These are phyloP conservation scores for Avena eriantha DNA, from an alignment of 176 grass and related monocot genomes.

Conservation along the genomic window DNA sequence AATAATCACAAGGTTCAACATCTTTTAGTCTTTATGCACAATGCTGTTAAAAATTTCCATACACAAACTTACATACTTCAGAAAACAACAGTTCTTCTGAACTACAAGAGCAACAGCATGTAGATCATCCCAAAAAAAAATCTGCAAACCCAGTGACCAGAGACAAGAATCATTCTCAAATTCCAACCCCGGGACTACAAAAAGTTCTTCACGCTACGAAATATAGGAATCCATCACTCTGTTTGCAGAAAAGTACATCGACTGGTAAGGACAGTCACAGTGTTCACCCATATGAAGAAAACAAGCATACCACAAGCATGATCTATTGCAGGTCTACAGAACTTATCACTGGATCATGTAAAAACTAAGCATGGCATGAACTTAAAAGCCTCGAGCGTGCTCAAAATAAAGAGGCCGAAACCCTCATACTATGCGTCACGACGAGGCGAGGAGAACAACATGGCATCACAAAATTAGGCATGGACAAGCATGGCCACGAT, in stretches of 20 bases:
- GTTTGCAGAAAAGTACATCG: not conserved
- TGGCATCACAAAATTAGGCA: constrained; percentile 14
- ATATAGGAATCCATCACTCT: not conserved
- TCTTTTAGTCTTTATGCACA: not conserved
- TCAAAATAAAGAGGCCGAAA: not conserved
- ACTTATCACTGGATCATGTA: not conserved
- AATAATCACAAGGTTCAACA: not conserved
- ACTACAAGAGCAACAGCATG: not conserved
- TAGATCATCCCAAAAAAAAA: not conserved
- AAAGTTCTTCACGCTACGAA: not conserved
- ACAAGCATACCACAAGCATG: not conserved
- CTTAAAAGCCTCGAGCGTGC: not conserved
- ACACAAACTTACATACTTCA: not conserved
- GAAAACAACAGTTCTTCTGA: constrained; percentile 3
- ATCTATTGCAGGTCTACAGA: not conserved
- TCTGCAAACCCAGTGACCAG: not conserved
- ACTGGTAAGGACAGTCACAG: not conserved
- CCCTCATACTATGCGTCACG: not conserved
- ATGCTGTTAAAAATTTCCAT: not conserved
- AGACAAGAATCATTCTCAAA: not conserved
- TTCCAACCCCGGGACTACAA: not conserved
- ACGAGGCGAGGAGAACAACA: not conserved
- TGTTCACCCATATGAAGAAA: not conserved
- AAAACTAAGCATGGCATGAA: not conserved
- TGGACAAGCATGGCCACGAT: not conserved